phyloP scores from a whole-genome alignment of 179 eudicot species.

The Amaranthus tricolor region DNA sequence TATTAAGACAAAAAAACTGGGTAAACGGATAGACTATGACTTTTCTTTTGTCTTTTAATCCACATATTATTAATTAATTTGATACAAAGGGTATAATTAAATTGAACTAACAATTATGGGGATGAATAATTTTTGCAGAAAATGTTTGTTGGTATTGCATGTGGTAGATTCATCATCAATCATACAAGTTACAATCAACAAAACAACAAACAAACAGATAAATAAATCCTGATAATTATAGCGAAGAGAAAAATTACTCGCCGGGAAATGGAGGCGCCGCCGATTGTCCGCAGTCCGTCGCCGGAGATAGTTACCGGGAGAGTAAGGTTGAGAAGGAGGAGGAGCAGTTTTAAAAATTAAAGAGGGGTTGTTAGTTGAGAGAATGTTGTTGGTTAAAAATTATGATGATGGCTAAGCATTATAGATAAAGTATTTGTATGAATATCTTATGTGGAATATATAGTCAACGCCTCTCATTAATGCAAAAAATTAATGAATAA shows the following conservation, averaged over 20 bases:
- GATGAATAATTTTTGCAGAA: neutral
- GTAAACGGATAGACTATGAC: neutral
- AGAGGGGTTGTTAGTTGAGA: neutral
- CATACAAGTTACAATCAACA: neutral
- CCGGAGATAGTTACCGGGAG: neutral
- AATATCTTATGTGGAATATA: neutral
- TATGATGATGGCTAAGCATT: neutral
- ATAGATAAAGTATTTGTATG: neutral
- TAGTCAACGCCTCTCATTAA: neutral
- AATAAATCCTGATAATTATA: neutral
- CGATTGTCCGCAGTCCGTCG: neutral
- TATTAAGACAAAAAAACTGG: neutral
- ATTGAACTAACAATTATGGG: neutral
- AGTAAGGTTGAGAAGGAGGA: constrained; percentile 4
- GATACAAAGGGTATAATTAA: neutral
- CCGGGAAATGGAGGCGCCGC: constrained; percentile 12
- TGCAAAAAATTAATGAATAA: neutral
- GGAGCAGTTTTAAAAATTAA: neutral
- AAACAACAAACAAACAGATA: neutral
- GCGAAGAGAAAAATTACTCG: neutral
- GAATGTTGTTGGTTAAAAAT: neutral
- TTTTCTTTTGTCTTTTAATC: neutral
- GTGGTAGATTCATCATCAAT: no score
- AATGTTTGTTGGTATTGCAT: no score
- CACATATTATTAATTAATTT: neutral